phyloP scores from a whole-genome alignment of 345 rosid genomes.

The Citrus glauca region DNA sequence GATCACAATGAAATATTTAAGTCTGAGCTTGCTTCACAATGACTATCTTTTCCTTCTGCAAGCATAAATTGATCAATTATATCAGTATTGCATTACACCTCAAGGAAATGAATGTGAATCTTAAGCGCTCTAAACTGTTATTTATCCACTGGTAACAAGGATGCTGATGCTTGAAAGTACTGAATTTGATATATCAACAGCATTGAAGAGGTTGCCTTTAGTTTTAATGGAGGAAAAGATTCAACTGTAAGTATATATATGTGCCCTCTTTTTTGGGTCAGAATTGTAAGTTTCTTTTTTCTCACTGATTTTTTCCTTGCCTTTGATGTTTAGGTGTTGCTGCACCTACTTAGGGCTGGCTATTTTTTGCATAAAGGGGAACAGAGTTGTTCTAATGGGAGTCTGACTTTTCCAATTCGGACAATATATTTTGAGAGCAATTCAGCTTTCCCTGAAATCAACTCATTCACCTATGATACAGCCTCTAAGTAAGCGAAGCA shows the following conservation, averaged over 20 bases:
- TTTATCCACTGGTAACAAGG: constrained; percentile 6
- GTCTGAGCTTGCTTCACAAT: neutral
- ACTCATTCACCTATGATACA: constrained; percentile 79
- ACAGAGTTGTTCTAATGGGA: constrained; percentile 55
- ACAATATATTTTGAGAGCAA: constrained; percentile 90
- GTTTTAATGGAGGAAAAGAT: constrained; percentile 99
- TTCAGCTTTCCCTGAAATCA: constrained; percentile 86
- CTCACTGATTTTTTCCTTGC: constrained; percentile 8
- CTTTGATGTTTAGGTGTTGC: constrained; percentile 63
- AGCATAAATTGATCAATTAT: neutral
- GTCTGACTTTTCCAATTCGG: constrained; percentile 66
- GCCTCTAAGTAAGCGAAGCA: constrained; percentile 54
- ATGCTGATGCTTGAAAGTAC: constrained; percentile 23
- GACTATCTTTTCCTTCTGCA: neutral
- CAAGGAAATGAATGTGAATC: neutral
- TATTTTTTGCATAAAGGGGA: constrained; percentile 66
- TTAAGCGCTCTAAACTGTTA: neutral
- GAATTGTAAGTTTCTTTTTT: constrained; percentile 14
- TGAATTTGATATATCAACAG: constrained; percentile 37
- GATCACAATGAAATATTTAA: neutral
- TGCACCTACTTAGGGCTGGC: constrained; percentile 95
- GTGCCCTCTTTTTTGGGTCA: constrained; percentile 3
- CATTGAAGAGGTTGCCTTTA: constrained; percentile 91
- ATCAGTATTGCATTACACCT: neutral
- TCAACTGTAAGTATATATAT: constrained; percentile 69